Base-by-base conservation (phyloP, 2,329 filamentous ascomycete species). In the Fusarium odoratissimum region DNA sequence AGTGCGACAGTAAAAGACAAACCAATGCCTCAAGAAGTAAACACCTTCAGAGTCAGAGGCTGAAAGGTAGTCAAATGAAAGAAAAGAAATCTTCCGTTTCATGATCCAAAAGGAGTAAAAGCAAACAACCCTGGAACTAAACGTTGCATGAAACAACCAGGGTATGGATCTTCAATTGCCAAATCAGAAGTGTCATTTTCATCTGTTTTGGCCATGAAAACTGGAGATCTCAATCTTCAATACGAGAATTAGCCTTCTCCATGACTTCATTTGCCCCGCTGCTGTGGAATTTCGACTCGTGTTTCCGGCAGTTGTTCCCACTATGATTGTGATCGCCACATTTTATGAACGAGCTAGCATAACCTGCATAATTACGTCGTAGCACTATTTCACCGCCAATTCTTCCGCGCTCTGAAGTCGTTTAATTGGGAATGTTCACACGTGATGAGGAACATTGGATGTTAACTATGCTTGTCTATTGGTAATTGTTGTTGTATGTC, bases 231-330 rank as follows among this genome's bases (percentile, higher is more conserved):
- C 9, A 48, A 46, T 69, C 19, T 28, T 37, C 25, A 35, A 69
- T 69, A 69, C 64, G 66, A 69, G 66, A 46, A 17, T 42, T 69
- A 69, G 57, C 30, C 23, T 57, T 51, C 6, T 16, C 7, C 3
- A 41, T 64, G 64, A 64, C 40, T 57, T 58, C 64, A 69, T 69
- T 6, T 11, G 37, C 25, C 52, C 66, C 66, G 33, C 65, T 48
- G 14, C 11, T 23, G n/a, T 25, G 45, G 30, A 5, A 40, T 45
- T 23, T 25, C 8, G 7, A 23, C 44, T 44, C 45, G 60, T 52
- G n/a, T 30, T 28, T 49, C 46, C 19, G 55, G 25, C 13, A 64
- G 21, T 38, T 42, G 35, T 44, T 38, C 14, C 51, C 31, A n/a
- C 30, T 7, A 31, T 45, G n/a, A 69, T 69, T 69, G 40, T 19